A percentile compares a stretch with the other conserved stretches of the same genome.
Evolutionary conservation across 768 basidiomycete species (phyloP).

Genomic region (Coprinopsis marcescibilis): DNA sequence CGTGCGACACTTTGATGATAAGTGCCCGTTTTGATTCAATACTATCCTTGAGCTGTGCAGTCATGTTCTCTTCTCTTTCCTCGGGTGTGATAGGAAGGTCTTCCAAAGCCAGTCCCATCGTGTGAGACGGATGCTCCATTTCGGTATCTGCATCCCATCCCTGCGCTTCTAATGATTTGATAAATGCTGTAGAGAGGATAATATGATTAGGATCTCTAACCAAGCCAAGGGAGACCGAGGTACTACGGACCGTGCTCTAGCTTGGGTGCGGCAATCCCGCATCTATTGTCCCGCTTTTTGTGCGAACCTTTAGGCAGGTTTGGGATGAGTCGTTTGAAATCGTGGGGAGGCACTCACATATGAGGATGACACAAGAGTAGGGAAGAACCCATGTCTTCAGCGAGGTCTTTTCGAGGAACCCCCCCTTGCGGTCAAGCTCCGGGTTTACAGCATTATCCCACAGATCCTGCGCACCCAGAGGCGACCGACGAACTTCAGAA

Average conservation of each 20-base stretch:
- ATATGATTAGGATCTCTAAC: constrained; percentile 15
- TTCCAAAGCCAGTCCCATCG: constrained; percentile 54
- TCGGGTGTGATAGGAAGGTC: constrained; percentile 44
- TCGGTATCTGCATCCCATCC: constrained; percentile 77
- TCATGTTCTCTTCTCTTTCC: constrained; percentile 53
- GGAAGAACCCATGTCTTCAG: constrained; percentile 78
- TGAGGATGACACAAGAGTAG: constrained; percentile 82
- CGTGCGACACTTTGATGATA: constrained; percentile 82
- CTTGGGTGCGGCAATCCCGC: constrained; percentile 79
- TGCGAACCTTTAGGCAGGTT: constrained; percentile 66
- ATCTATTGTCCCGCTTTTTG: constrained; percentile 88
- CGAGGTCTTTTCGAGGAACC: constrained; percentile 34
- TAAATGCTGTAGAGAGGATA: constrained; percentile 44
- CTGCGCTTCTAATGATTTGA: constrained; percentile 52
- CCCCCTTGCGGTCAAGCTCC: constrained; percentile 41
- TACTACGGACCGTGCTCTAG: constrained; percentile 60
- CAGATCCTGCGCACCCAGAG: constrained; percentile 61
- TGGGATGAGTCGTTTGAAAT: constrained; percentile 4
- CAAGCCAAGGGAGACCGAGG: constrained; percentile 3
- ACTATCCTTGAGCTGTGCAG: constrained; percentile 46
- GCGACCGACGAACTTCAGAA: constrained; percentile 59
- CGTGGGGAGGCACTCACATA: constrained; percentile 54
- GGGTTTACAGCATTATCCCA: constrained; percentile 64
- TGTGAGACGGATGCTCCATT: constrained; percentile 50
- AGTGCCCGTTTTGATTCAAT: constrained; percentile 61